These are phyloP conservation scores for Orbilia brochopaga DNA, from an alignment of 2,329 filamentous ascomycete genomes.

Conservation along the genomic window DNA sequence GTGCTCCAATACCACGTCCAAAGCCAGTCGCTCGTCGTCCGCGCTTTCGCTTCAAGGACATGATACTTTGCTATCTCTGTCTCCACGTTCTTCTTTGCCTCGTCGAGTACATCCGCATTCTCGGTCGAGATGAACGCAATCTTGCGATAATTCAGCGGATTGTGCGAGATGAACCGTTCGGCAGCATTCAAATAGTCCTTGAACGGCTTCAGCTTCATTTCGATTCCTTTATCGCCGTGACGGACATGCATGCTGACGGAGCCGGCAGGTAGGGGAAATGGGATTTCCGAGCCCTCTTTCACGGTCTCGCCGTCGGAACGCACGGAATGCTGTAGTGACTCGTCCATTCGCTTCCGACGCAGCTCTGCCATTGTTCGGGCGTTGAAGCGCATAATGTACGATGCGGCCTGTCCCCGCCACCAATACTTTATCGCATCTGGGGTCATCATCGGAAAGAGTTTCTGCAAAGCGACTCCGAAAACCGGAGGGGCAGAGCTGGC, in stretches of 20 bases:
- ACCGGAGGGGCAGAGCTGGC: slow-evolving; percentile 44
- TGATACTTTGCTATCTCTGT: slow-evolving; percentile 36
- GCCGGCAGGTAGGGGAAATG: slow-evolving; percentile 53
- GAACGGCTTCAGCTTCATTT: slow-evolving; percentile 52
- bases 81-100: slow-evolving; percentile 40
- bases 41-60: slow-evolving; percentile 27
- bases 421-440: slow-evolving; percentile 52
- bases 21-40: slow-evolving; percentile 41
- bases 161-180: slow-evolving; percentile 51
- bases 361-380: slow-evolving; percentile 46
- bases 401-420: slow-evolving; percentile 52
- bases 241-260: slow-evolving; percentile 53
- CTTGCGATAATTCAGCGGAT: slow-evolving; percentile 50
- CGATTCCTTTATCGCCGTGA: slow-evolving; percentile 52
- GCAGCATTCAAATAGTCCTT: slow-evolving; percentile 45
- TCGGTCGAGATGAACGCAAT: slow-evolving; percentile 54
- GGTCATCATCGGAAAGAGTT: slow-evolving; percentile 50
- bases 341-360: slow-evolving; percentile 23
- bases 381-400: slow-evolving; percentile 54
- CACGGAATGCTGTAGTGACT: slow-evolving; percentile 30
- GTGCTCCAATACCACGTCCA: slow-evolving; percentile 54
- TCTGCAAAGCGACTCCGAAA: slow-evolving; percentile 44
- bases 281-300: slow-evolving; percentile 31
- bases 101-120: slow-evolving; percentile 51
- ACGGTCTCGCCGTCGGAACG: slow-evolving; percentile 29